These are phyloP conservation scores for Ogataea degrootiae DNA, from an alignment of 805 yeast species.

Conservation along the genomic window DNA sequence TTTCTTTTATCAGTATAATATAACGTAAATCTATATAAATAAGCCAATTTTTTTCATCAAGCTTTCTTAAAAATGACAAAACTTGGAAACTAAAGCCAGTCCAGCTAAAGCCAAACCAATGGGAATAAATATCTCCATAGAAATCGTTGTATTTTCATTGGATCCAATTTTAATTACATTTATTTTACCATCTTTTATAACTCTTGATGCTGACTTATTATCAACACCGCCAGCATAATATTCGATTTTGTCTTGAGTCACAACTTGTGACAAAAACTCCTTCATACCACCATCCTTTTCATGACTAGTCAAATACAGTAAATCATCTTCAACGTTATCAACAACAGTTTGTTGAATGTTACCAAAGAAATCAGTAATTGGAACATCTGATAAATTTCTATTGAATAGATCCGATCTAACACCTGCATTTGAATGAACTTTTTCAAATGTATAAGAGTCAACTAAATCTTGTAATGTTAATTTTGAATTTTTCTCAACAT, in stretches of 20 bases:
- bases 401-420: conserved; percentile 74
- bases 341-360: conserved; percentile 75
- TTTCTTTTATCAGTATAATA: too few species aligned
- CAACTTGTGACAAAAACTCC: too few species aligned
- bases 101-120: not conserved
- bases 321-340: conserved; percentile 47
- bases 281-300: conserved; percentile 22
- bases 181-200: conserved; percentile 3
- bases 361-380: conserved; percentile 91
- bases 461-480: conserved; percentile 79
- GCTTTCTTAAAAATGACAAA: not conserved
- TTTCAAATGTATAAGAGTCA: conserved; percentile 75
- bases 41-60: too few species aligned
- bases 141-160: not conserved
- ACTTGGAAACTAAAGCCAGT: not conserved
- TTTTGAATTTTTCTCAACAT: conserved; percentile 67
- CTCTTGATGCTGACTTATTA: not conserved
- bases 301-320: conserved; percentile 34
- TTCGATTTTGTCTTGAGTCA: not conserved
- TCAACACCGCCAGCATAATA: not conserved
- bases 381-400: conserved; percentile 61
- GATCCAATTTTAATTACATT: conserved; percentile 11
- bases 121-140: not conserved
- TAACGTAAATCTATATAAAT: not conserved
- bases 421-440: conserved; percentile 92